Conservation (phyloP, 768 basidiomycete species). For the Tulasnella sp. region DNA sequence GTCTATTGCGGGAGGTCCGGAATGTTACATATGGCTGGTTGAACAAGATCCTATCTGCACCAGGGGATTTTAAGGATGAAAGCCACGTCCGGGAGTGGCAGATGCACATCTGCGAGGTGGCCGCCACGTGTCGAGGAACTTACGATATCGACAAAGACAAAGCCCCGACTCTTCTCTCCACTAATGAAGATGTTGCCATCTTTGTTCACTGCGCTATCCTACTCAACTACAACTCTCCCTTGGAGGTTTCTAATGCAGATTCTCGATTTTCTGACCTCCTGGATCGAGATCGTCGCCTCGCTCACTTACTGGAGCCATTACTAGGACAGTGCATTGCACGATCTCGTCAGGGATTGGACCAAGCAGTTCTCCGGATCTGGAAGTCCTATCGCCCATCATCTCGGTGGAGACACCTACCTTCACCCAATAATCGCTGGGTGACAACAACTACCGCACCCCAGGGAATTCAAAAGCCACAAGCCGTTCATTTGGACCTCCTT, state of each 20-base stretch:
- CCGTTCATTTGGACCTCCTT: neutral
- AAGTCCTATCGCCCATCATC: neutral
- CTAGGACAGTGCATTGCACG: neutral
- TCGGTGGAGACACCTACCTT: neutral
- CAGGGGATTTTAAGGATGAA: conserved; percentile 16
- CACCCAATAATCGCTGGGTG: conserved; percentile 8
- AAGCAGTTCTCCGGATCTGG: conserved; percentile 1
- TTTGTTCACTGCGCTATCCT: conserved; percentile 6
- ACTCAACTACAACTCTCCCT: neutral
- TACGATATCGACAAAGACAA: neutral
- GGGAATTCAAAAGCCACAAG: neutral
- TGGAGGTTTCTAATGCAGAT: too few relatives aligned
- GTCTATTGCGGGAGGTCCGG: conserved; percentile 24
- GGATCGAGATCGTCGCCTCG: conserved; percentile 1
- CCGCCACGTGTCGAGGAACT: conserved; percentile 17
- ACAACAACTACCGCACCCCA: neutral
- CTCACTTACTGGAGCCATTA: neutral
- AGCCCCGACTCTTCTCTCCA: neutral
- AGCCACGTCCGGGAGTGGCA: conserved; percentile 14
- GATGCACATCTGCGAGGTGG: conserved; percentile 24
- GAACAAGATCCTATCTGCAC: conserved; percentile 23
- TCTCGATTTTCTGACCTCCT: too few relatives aligned
- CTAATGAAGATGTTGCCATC: conserved; percentile 6
- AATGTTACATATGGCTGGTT: conserved; percentile 29
- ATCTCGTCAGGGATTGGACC: neutral